phyloP scores from a whole-genome alignment of 768 basidiomycete species.

The Leucocoprinus birnbaumii region DNA sequence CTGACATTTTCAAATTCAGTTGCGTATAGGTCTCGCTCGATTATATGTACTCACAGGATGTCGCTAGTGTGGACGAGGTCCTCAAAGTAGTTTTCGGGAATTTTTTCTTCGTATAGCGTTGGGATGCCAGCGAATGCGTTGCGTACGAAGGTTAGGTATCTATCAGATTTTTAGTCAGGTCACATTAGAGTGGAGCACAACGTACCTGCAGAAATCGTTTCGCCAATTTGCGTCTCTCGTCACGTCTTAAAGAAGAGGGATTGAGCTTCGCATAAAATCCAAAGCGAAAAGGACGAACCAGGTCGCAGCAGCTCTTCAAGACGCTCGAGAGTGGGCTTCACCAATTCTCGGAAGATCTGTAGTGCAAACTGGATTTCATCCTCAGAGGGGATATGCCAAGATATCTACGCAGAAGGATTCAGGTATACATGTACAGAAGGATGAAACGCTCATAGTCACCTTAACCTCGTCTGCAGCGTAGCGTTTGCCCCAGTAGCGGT shows the following conservation, averaged over 20 bases:
- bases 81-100: conserved; percentile 45
- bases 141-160: conserved; percentile 69
- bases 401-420: conserved; percentile 36
- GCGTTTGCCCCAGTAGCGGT: conserved; percentile 77
- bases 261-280: not conserved
- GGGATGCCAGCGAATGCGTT: conserved; percentile 76
- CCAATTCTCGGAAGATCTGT: conserved; percentile 61
- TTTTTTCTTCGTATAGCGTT: conserved; percentile 54
- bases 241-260: conserved; percentile 28
- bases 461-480: conserved; percentile 69
- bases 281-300: conserved; percentile 30
- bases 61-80: conserved; percentile 52
- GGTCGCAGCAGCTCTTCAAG: conserved; percentile 57
- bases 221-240: conserved; percentile 66
- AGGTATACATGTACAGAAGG: not conserved
- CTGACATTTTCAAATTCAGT: conserved; percentile 21
- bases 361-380: conserved; percentile 77
- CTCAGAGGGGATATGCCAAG: conserved; percentile 74
- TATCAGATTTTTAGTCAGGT: conserved; percentile 20
- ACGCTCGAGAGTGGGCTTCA: conserved; percentile 56
- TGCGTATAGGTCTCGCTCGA: not conserved
- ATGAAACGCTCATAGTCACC: conserved; percentile 32
- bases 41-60: conserved; percentile 49
- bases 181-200: conserved; percentile 12
- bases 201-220: conserved; percentile 82